Evolutionary conservation across 352 stramenopile genomes (phyloP).

Genomic region (Globisporangium nagaii): DNA sequence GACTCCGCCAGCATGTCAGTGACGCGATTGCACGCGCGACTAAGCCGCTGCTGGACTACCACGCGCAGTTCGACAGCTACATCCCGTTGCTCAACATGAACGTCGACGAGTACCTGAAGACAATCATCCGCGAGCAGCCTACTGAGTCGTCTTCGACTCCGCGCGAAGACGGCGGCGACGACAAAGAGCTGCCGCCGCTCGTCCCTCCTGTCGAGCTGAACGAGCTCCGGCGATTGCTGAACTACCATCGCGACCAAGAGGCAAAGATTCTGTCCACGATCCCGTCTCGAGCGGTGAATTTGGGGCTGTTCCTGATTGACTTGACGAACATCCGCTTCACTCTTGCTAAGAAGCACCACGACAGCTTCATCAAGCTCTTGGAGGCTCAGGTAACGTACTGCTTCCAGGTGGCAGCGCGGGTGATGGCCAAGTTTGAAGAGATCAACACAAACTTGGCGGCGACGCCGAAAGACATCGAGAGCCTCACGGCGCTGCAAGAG

Average conservation of each 20-base stretch:
- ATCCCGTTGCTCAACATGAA: conserved; percentile 89
- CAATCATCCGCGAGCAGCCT: conserved; percentile 47
- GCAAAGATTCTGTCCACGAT: conserved; percentile 61
- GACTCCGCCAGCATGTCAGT: conserved; percentile 47
- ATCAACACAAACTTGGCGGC: conserved; percentile 80
- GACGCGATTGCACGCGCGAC: conserved; percentile 37
- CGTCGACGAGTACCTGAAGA: conserved; percentile 73
- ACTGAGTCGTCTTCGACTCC: conserved; percentile 15
- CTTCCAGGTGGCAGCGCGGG: conserved; percentile 55
- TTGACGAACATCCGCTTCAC: conserved; percentile 73
- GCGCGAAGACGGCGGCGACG: conserved; percentile 22
- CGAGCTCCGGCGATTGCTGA: conserved; percentile 58
- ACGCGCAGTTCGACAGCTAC: conserved; percentile 78
- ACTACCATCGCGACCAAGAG: conserved; percentile 64
- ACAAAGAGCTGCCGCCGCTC: conserved; percentile 38
- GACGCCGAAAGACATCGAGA: conserved; percentile 90
- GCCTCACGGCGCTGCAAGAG: conserved; percentile 83
- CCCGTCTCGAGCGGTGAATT: conserved; percentile 54
- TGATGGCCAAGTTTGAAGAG: conserved; percentile 80
- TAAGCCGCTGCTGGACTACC: conserved; percentile 68
- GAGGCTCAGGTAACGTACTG: conserved; percentile 65
- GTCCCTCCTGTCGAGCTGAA: conserved; percentile 67
- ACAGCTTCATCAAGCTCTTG: conserved; percentile 68
- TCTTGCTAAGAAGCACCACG: conserved; percentile 71
- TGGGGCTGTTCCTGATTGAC: conserved; percentile 77